Evolutionary conservation across 75 land plant genomes (phyloP).

Genomic region (Sequoia sempervirens): DNA sequence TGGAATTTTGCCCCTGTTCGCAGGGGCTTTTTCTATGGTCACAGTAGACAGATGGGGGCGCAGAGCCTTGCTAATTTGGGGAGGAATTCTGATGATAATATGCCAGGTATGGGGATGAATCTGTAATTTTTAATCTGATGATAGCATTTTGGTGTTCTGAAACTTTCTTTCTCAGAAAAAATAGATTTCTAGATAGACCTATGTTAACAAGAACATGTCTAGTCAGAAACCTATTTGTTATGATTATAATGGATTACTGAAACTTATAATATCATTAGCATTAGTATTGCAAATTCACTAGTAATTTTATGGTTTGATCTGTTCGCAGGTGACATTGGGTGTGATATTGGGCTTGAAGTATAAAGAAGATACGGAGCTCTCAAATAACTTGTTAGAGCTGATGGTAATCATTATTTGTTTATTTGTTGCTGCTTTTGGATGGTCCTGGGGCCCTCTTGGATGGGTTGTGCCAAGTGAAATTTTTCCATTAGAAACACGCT

Average conservation of each 20-base stretch:
- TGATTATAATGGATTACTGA: no score
- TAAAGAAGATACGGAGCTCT: conserved; percentile 25
- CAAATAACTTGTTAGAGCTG: conserved; percentile 32
- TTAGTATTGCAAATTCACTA: neutral
- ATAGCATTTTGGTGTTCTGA: neutral
- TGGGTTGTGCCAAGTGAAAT: conserved; percentile 94
- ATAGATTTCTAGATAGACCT: neutral
- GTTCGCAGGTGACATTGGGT: conserved; percentile 37
- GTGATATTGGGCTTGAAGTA: conserved; percentile 58
- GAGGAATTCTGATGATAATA: conserved; percentile 66
- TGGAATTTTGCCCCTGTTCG: conserved; percentile 47
- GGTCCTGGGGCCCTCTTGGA: conserved; percentile 91
- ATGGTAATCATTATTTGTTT: conserved; percentile 56
- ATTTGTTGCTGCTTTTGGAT: conserved; percentile 71
- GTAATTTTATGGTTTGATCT: neutral
- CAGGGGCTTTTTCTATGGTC: conserved; percentile 64
- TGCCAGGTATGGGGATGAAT: conserved; percentile 47
- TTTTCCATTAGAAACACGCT: conserved; percentile 76
- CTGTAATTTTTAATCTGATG: neutral
- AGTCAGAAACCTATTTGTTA: no score
- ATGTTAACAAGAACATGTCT: no score
- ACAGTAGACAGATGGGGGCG: conserved; percentile 66
- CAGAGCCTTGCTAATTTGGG: conserved; percentile 45
- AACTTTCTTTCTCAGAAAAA: neutral
- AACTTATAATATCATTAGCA: neutral